Evolutionary conservation across 78 protist genomes (phyloP).

Genomic region (Dictyostelium discoideum): dicty_2.7 NC_007088.5:5555001-5555500

Average conservation of each 20-base stretch:
- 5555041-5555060: slow-evolving; percentile 15
- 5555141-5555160: neutral
- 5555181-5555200: neutral
- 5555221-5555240: no score
- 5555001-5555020: neutral
- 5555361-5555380: neutral
- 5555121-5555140: neutral
- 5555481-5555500: neutral
- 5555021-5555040: neutral
- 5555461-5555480: slow-evolving; percentile 41
- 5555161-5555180: slow-evolving; percentile 10
- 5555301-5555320: no score
- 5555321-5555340: no score
- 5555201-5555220: no score
- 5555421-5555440: neutral
- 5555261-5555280: no score
- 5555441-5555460: neutral
- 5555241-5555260: no score
- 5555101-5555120: neutral
- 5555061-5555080: neutral
- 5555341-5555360: neutral
- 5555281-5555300: no score
- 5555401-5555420: neutral
- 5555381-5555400: neutral
- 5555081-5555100: neutral